Evolutionary conservation across 2,329 filamentous ascomycete genomes (phyloP).

Genomic region (Tricladium varicosporioides): DNA sequence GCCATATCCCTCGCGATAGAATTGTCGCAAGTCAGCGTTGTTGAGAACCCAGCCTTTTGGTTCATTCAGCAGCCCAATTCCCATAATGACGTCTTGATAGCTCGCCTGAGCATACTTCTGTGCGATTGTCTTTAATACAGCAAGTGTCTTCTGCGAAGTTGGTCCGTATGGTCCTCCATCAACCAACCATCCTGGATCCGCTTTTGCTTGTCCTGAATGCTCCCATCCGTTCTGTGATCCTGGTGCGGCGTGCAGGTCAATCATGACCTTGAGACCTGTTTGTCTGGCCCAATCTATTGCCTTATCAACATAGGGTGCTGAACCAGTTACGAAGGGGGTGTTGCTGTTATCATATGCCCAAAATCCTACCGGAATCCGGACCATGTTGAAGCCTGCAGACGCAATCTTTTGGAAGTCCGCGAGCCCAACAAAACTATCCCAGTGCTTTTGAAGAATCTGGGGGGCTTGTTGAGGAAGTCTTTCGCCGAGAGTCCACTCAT

Average conservation of each 20-base stretch:
- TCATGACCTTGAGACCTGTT: constrained; percentile 48
- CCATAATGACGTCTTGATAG: constrained; percentile 55
- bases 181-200: not conserved
- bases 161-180: constrained; percentile 5
- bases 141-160: constrained; percentile 30
- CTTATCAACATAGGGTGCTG: constrained; percentile 47
- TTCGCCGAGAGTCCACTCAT: constrained; percentile 34
- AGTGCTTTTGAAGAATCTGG: constrained; percentile 42
- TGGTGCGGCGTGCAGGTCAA: constrained; percentile 51
- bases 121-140: constrained; percentile 52
- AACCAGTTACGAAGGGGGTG: constrained; percentile 48
- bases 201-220: constrained; percentile 1
- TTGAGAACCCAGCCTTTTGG: constrained; percentile 24
- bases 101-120: constrained; percentile 48
- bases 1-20: constrained; percentile 48
- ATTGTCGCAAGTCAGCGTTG: constrained; percentile 25
- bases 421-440: not conserved
- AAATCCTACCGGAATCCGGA: constrained; percentile 54
- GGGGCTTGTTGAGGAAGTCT: constrained; percentile 34
- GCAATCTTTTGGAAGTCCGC: constrained; percentile 42
- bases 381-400: constrained; percentile 51
- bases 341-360: constrained; percentile 54
- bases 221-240: constrained; percentile 8
- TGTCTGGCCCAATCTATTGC: constrained; percentile 52
- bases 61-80: constrained; percentile 54